Evolutionary conservation across 129 eudicot species (phyloP).

Genomic region (Helichrysum umbraculigerum): DNA sequence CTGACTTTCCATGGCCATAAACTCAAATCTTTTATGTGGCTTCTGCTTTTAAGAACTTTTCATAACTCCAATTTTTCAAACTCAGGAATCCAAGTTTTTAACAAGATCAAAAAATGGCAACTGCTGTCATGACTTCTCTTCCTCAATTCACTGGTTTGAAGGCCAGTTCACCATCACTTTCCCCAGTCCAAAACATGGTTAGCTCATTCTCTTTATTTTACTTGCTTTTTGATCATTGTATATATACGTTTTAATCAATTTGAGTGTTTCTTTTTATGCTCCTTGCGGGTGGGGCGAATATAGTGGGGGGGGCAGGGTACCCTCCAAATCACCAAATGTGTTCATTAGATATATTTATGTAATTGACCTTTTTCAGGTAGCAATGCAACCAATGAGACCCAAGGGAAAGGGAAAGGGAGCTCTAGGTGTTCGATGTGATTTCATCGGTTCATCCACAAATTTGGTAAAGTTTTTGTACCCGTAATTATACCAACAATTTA

Average conservation of each 20-base stretch:
- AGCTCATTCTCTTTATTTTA: conserved; percentile 16
- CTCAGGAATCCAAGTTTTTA: conserved; percentile 4
- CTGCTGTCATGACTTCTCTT: conserved; percentile 61
- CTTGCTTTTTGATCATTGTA: neutral
- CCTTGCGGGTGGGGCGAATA: too few relatives aligned
- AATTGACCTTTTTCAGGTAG: conserved; percentile 35
- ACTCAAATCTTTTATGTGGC: conserved; percentile 54
- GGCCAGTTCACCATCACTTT: conserved; percentile 43
- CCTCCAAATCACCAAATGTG: too few relatives aligned
- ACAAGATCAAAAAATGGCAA: conserved; percentile 52
- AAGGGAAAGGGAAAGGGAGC: conserved; percentile 60
- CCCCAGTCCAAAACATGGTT: conserved; percentile 58
- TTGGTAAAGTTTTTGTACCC: conserved; percentile 48
- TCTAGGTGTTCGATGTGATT: conserved; percentile 77
- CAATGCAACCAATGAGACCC: conserved; percentile 54
- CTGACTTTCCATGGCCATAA: conserved; percentile 33
- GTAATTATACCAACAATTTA: neutral
- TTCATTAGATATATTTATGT: neutral
- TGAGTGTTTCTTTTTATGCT: neutral
- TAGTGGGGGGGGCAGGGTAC: too few relatives aligned
- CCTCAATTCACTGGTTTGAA: conserved; percentile 78
- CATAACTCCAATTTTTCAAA: conserved; percentile 10
- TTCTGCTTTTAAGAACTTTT: conserved; percentile 30
- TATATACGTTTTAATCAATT: neutral
- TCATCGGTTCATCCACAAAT: conserved; percentile 91